Evolutionary conservation across 257 asterid genomes (phyloP).

Genomic region (Nicotiana obtusifolia): DNA sequence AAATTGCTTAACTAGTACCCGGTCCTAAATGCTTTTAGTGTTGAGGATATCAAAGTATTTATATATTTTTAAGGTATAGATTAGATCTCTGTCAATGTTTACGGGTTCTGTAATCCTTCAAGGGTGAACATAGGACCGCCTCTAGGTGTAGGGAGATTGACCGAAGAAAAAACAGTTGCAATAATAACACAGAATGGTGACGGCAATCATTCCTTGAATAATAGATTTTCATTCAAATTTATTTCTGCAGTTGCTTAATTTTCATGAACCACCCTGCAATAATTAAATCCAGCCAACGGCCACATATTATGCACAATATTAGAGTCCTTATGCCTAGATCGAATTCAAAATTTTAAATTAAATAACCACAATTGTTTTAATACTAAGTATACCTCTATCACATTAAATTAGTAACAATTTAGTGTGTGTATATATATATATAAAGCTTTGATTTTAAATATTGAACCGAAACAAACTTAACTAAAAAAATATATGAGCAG

Average conservation of each 20-base stretch:
- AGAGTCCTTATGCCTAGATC: background rate
- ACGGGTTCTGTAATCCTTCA: too few relatives aligned
- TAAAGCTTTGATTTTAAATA: background rate
- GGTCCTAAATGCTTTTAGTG: too few relatives aligned
- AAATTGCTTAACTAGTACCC: too few relatives aligned
- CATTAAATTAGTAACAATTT: background rate
- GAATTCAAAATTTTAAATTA: background rate
- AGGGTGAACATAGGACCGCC: too few relatives aligned
- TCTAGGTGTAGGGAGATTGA: background rate
- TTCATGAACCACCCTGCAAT: background rate
- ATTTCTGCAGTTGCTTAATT: background rate
- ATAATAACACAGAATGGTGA: background rate
- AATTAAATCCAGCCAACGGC: background rate
- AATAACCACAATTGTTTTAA: background rate
- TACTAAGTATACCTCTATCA: background rate
- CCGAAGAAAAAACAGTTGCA: background rate
- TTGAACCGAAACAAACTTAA: background rate
- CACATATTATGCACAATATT: background rate
- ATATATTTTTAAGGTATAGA: too few relatives aligned
- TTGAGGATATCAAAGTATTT: too few relatives aligned
- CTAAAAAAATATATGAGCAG: too few relatives aligned
- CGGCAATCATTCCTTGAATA: slow-evolving; percentile 1
- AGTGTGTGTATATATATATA: background rate
- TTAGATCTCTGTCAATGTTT: too few relatives aligned
- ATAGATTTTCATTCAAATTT: background rate